Conservation (phyloP, 1,284 basidiomycete genomes). For the Trichosporon faecale region DNA sequence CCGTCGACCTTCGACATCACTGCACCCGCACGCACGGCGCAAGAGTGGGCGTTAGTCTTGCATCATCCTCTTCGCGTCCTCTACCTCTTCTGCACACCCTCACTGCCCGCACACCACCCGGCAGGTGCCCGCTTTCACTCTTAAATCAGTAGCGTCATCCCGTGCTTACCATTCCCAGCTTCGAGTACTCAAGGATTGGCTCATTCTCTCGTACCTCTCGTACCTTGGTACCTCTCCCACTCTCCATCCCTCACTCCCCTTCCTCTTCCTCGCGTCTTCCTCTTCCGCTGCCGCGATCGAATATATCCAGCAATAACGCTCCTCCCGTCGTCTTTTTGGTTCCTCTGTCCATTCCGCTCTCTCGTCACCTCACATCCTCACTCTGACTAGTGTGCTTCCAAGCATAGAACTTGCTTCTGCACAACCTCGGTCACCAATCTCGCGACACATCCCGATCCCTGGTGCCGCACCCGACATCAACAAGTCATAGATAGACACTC, state of each 20-base stretch:
- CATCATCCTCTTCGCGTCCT: background rate
- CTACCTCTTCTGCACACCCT: no score
- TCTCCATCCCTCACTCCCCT: background rate
- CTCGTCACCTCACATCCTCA: background rate
- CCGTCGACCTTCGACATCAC: background rate
- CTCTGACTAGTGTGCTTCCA: background rate
- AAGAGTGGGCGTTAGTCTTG: background rate
- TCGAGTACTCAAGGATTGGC: background rate
- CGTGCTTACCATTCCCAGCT: background rate
- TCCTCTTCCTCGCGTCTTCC: background rate
- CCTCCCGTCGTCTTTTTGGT: background rate
- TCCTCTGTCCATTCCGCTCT: background rate
- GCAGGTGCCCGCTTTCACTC: background rate
- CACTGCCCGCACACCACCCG: background rate
- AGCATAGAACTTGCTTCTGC: background rate
- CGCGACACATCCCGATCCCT: background rate
- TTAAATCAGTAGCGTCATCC: background rate
- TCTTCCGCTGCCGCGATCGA: slow-evolving; percentile 3
- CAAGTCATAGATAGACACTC: background rate
- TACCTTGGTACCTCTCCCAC: background rate
- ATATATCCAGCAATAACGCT: slow-evolving; percentile 1
- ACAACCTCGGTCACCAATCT: background rate
- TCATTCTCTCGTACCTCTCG: slow-evolving; percentile 2
- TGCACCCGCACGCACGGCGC: background rate
- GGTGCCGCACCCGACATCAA: background rate